phyloP scores from a whole-genome alignment of 306 rosid species.

The Fragaria nilgerrensis region DNA sequence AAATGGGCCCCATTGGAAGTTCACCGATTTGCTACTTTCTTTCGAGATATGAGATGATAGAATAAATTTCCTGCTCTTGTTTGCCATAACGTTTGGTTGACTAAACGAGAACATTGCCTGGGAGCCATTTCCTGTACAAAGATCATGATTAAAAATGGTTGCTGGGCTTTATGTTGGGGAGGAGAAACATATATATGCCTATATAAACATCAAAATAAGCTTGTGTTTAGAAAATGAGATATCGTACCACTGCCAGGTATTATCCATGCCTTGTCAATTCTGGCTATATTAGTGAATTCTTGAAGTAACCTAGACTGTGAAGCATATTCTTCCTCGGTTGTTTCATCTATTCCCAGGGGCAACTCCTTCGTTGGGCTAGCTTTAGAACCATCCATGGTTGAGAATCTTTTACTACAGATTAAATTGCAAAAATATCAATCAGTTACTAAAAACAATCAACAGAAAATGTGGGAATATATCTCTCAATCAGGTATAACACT shows the following conservation, averaged over 20 bases:
- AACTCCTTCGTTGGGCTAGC: conserved; percentile 28
- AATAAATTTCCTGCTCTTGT: conserved; percentile 55
- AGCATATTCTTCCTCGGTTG: conserved; percentile 62
- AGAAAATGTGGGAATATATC: not conserved
- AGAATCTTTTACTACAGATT: conserved; percentile 35
- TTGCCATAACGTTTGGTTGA: conserved; percentile 62
- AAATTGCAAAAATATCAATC: not conserved
- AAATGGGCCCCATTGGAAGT: conserved; percentile 75
- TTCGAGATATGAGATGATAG: conserved; percentile 46
- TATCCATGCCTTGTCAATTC: conserved; percentile 75
- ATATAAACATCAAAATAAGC: not conserved
- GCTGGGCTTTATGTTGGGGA: not conserved
- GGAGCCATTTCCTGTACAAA: conserved; percentile 37
- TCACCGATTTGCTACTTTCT: conserved; percentile 36
- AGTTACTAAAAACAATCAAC: not conserved
- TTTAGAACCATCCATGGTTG: conserved; percentile 57
- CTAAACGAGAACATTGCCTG: conserved; percentile 60
- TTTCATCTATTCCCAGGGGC: conserved; percentile 54
- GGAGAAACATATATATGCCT: not conserved
- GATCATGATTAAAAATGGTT: conserved; percentile 3
- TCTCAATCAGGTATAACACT: not conserved
- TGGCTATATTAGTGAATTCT: conserved; percentile 56
- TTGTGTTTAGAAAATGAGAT: conserved; percentile 1
- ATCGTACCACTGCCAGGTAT: conserved; percentile 49
- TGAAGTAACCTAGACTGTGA: conserved; percentile 63